These are phyloP conservation scores for Papiliotrema laurentii DNA, from an alignment of 1,284 basidiomycete genomes.

Conservation along the genomic window DNA sequence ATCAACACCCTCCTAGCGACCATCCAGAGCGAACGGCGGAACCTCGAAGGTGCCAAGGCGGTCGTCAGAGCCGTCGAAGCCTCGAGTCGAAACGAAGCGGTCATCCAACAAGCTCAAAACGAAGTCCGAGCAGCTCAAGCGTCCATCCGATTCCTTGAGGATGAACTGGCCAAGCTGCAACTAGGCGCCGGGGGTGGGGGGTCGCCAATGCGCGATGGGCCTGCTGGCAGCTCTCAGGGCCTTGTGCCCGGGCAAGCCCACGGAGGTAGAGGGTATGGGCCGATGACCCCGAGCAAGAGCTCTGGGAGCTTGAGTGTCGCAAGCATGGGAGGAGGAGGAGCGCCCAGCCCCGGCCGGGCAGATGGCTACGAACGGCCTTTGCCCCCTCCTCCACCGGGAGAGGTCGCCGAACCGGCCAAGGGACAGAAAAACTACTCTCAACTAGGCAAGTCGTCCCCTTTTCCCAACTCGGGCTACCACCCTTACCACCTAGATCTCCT, in stretches of 20 bases:
- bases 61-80: constrained; percentile 47
- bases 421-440: constrained; percentile 42
- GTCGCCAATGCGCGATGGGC: constrained; percentile 2
- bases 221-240: background rate
- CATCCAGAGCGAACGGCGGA: constrained; percentile 43
- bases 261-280: constrained; percentile 1
- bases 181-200: constrained; percentile 13
- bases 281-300: constrained; percentile 19
- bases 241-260: constrained; percentile 1
- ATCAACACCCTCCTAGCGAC: constrained; percentile 42
- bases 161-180: constrained; percentile 45
- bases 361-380: constrained; percentile 33
- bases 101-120: constrained; percentile 48
- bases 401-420: constrained; percentile 8
- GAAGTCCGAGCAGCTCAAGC: constrained; percentile 46
- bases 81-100: constrained; percentile 45
- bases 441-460: constrained; percentile 27
- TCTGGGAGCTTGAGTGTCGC: constrained; percentile 7
- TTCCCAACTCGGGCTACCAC: background rate
- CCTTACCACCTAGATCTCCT: constrained; percentile 64
- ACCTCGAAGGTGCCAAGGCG: constrained; percentile 48
- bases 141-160: constrained; percentile 45
- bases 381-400: constrained; percentile 32
- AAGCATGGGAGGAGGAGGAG: too few species aligned
- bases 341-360: too few species aligned